Evolutionary conservation across 352 stramenopile genomes (phyloP).

Genomic region (Phytophthora capsici): DNA sequence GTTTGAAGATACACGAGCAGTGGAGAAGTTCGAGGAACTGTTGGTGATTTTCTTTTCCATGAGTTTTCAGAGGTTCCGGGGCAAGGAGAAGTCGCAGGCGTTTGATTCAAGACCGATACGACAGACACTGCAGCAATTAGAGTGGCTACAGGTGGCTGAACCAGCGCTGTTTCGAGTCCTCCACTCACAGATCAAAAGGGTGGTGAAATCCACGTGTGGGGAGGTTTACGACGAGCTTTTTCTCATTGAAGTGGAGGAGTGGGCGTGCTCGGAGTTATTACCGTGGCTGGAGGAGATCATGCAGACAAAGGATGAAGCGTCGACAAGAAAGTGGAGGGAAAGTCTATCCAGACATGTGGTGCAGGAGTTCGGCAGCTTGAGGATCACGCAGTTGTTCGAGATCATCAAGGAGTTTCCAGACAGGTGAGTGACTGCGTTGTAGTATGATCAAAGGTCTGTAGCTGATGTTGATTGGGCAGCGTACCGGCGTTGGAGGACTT

Average conservation of each 20-base stretch:
- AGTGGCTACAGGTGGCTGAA: conserved; percentile 63
- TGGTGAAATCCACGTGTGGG: conserved; percentile 52
- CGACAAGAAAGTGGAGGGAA: conserved; percentile 46
- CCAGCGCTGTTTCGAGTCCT: conserved; percentile 57
- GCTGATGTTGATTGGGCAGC: conserved; percentile 27
- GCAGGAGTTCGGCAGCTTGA: conserved; percentile 70
- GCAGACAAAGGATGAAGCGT: conserved; percentile 25
- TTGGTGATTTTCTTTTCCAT: conserved; percentile 76
- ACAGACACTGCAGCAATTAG: conserved; percentile 56
- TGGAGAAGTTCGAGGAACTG: conserved; percentile 64
- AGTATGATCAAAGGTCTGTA: background rate
- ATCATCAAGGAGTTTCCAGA: conserved; percentile 98
- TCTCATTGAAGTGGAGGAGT: conserved; percentile 55
- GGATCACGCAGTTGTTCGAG: conserved; percentile 96
- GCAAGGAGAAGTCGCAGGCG: conserved; percentile 56
- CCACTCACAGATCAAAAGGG: conserved; percentile 61
- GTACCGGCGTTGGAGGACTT: conserved; percentile 75
- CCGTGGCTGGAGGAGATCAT: conserved; percentile 69
- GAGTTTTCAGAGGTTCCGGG: conserved; percentile 72
- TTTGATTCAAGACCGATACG: conserved; percentile 61
- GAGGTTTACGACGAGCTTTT: conserved; percentile 60
- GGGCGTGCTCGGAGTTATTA: conserved; percentile 56
- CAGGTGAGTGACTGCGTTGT: conserved; percentile 45
- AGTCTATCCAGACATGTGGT: conserved; percentile 59
- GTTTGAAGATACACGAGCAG: conserved; percentile 49